Conservation (phyloP, 495 filamentous ascomycete species). For the Hypoxylon fuscum region DNA sequence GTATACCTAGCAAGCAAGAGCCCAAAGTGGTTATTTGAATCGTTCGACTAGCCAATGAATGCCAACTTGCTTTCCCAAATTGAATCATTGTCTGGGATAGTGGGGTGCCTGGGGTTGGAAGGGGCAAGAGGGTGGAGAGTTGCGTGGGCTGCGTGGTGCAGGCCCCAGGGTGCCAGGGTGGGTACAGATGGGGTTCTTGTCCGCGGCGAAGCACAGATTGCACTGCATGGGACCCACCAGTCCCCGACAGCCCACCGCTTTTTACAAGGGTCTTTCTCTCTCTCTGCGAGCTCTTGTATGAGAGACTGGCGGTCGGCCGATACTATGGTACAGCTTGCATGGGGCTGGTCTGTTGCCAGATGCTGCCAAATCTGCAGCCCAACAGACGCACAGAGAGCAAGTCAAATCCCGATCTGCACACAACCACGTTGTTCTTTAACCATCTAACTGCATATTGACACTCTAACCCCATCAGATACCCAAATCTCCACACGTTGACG, state of each 20-base stretch:
- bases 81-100: conserved; percentile 31
- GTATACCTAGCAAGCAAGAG: conserved; percentile 2
- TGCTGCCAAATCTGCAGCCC: conserved; percentile 38
- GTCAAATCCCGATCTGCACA: conserved; percentile 42
- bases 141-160: conserved; percentile 3
- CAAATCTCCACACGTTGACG: conserved; percentile 31
- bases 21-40: conserved; percentile 17
- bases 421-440: conserved; percentile 39
- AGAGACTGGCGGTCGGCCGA: conserved; percentile 48
- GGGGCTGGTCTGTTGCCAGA: not conserved
- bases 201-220: conserved; percentile 45
- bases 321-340: conserved; percentile 29
- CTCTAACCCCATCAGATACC: conserved; percentile 20
- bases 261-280: conserved; percentile 45
- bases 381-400: conserved; percentile 31
- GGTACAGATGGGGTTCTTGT: conserved; percentile 19
- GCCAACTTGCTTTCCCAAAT: conserved; percentile 15
- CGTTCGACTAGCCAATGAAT: conserved; percentile 22
- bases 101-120: conserved; percentile 23
- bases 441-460: conserved; percentile 3
- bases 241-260: conserved; percentile 45
- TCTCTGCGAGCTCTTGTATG: conserved; percentile 42
- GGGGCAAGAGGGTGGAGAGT: not conserved
- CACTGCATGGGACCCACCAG: conserved; percentile 45
- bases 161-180: not conserved